Percentiles rank a stretch among this genome's conserved stretches.
phyloP scores from a whole-genome alignment of 176 grass and related monocot genomes.

The Oryza australiensis region DNA sequence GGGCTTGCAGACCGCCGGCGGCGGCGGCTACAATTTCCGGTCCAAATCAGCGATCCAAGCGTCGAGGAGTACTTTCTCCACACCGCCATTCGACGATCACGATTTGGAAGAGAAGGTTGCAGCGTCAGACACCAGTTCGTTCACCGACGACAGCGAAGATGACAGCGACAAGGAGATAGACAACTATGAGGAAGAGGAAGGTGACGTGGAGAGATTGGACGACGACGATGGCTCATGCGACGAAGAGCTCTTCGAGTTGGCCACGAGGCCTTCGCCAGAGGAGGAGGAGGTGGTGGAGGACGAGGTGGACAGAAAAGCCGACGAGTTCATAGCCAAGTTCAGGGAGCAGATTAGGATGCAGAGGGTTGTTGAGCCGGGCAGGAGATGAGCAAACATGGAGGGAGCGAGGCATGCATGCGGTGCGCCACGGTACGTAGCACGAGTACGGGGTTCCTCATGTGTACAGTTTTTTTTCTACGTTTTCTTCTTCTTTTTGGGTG shows the following conservation, averaged over 20 bases:
- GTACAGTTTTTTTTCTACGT: not conserved
- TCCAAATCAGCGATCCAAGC: conserved; percentile 31
- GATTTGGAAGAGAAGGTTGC: conserved; percentile 15
- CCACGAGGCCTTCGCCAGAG: conserved; percentile 18
- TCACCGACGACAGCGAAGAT: conserved; percentile 40
- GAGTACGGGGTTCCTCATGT: not conserved
- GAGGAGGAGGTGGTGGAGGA: conserved; percentile 47
- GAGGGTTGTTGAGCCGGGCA: conserved; percentile 35
- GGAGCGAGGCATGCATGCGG: not conserved
- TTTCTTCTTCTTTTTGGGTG: not conserved
- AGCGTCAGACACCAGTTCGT: conserved; percentile 34
- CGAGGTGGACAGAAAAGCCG: conserved; percentile 90
- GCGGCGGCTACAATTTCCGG: conserved; percentile 21
- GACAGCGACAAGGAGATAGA: not conserved
- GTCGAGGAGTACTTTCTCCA: conserved; percentile 4
- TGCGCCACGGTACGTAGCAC: not conserved
- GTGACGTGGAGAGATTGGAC: not conserved
- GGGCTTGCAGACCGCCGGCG: not conserved
- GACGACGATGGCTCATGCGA: conserved; percentile 34
- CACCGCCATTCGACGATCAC: not conserved
- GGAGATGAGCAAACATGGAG: conserved; percentile 10
- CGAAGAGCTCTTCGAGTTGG: conserved; percentile 62
- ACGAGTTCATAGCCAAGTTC: conserved; percentile 96
- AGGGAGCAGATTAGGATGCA: conserved; percentile 91
- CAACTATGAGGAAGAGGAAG: not conserved